Conservation (phyloP, 805 yeast genomes). For the Candida ascalaphidarum region DNA sequence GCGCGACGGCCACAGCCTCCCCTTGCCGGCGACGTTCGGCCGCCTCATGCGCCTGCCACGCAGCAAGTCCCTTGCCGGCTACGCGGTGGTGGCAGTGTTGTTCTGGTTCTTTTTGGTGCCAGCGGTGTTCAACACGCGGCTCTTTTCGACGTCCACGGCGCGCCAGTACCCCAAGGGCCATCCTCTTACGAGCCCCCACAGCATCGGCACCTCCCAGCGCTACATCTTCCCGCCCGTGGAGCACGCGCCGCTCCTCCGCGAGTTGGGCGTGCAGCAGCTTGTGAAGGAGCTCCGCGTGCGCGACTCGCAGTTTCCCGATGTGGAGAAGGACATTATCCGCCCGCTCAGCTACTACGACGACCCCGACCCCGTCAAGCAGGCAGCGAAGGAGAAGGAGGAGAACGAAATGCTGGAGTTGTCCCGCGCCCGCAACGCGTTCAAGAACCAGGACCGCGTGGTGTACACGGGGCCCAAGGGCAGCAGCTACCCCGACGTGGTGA, state of each 20-base stretch:
- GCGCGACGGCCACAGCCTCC: too few species aligned
- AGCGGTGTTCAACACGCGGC: slow-evolving; percentile 10
- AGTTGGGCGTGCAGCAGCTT: slow-evolving; percentile 43
- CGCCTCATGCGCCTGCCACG: slow-evolving; percentile 8
- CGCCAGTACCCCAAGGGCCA: slow-evolving; percentile 16
- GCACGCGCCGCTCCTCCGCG: slow-evolving; percentile 53
- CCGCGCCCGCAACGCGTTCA: slow-evolving; percentile 47
- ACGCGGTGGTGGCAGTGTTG: slow-evolving; percentile 6
- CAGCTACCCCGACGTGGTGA: slow-evolving; percentile 53
- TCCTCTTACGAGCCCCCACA: slow-evolving; percentile 21
- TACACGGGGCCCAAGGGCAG: slow-evolving; percentile 27
- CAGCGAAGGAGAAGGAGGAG: slow-evolving; percentile 37
- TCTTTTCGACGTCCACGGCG: slow-evolving; percentile 2
- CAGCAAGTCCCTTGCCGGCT: slow-evolving; percentile 5
- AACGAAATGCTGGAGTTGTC: slow-evolving; percentile 34
- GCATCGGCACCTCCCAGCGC: slow-evolving; percentile 38
- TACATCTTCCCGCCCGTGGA: slow-evolving; percentile 72
- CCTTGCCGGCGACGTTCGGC: slow-evolving; percentile 21
- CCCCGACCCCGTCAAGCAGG: slow-evolving; percentile 23
- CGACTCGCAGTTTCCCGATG: slow-evolving; percentile 33
- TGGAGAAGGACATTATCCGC: slow-evolving; percentile 23
- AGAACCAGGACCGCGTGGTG: slow-evolving; percentile 57
- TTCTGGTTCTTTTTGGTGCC: slow-evolving; percentile 11
- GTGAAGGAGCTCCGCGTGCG: slow-evolving; percentile 41
- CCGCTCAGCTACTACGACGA: slow-evolving; percentile 39